Conservation (phyloP, 306 rosid genomes). For the Vigna nakashimae region DNA sequence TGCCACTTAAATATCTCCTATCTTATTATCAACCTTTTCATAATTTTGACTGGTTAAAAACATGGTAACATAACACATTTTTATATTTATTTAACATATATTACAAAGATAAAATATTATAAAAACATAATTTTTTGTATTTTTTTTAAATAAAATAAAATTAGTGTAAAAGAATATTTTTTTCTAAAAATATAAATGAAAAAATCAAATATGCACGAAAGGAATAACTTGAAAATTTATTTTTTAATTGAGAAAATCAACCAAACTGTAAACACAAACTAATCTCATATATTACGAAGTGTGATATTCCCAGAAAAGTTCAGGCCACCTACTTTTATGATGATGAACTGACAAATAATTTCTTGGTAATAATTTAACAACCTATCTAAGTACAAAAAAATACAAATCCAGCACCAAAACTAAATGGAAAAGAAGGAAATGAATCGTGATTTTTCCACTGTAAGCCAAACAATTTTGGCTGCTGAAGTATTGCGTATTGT, state of each 20-base stretch:
- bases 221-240: neutral
- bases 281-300: neutral
- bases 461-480: slow-evolving; percentile 36
- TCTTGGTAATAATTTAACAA: slow-evolving; percentile 11
- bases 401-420: neutral
- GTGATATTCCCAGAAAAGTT: neutral
- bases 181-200: neutral
- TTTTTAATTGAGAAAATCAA: neutral
- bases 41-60: neutral
- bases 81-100: too few species aligned
- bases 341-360: neutral
- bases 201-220: neutral
- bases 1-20: neutral
- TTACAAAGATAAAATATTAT: too few species aligned
- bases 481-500: slow-evolving; percentile 7
- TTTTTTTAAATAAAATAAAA: too few species aligned
- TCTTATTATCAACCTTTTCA: neutral
- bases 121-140: too few species aligned
- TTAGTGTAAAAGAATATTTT: too few species aligned
- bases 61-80: too few species aligned
- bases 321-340: neutral
- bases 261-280: neutral
- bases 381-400: neutral
- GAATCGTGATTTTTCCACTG: neutral
- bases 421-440: slow-evolving; percentile 16